Percentiles rank a stretch among this genome's conserved stretches.
Evolutionary conservation across 163 green algal genomes (phyloP).

Genomic region (Volvox carteri): DNA sequence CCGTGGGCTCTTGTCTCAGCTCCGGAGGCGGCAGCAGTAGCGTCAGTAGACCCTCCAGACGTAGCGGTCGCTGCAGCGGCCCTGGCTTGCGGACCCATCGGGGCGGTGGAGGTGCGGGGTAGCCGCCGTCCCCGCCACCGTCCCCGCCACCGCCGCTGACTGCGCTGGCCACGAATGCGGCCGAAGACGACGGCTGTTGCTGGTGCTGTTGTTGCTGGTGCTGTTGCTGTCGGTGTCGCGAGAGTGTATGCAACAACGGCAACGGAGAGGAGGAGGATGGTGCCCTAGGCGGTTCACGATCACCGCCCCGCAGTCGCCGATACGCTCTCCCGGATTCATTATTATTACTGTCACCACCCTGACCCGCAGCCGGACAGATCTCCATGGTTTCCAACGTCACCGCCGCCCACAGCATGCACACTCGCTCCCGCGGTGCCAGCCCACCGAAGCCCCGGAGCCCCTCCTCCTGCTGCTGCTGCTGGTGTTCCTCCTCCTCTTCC

Average conservation of each 20-base stretch:
- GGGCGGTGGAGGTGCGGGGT: neutral
- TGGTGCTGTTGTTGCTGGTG: neutral
- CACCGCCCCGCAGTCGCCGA: too few relatives aligned
- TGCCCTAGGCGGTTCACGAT: too few relatives aligned
- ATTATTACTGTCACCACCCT: neutral
- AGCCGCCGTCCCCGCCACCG: too few relatives aligned
- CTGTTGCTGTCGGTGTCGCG: neutral
- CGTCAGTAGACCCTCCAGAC: neutral
- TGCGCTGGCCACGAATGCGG: neutral
- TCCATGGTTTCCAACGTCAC: constrained; percentile 43
- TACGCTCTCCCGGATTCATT: neutral
- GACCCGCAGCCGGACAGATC: too few relatives aligned
- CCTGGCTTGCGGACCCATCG: constrained; percentile 12
- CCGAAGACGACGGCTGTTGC: too few relatives aligned
- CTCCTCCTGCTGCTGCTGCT: neutral
- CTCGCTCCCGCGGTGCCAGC: neutral
- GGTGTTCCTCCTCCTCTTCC: neutral
- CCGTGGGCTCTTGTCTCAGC: neutral
- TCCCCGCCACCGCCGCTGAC: neutral
- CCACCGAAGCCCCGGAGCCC: neutral
- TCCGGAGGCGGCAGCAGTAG: constrained; percentile 33
- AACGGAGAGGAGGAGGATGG: too few relatives aligned
- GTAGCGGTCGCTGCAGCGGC: neutral
- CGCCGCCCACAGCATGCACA: constrained; percentile 34
- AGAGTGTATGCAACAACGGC: too few relatives aligned